phyloP scores from a whole-genome alignment of 1,284 basidiomycete genomes.

The Leccinum griseonigrum region DNA sequence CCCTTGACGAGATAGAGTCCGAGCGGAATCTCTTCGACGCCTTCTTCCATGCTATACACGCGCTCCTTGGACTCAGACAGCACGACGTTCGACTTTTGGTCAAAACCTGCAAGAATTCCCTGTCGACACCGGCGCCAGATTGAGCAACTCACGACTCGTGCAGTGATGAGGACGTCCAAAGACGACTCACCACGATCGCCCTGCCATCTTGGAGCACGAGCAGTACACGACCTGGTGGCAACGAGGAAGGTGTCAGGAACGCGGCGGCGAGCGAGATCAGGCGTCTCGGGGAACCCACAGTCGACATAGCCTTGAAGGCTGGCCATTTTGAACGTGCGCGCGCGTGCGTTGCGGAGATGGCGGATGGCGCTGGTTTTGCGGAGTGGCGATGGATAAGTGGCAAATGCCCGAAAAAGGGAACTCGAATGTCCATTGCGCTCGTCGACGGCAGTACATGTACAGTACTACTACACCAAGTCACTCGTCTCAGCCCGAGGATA shows the following conservation, averaged over 20 bases:
- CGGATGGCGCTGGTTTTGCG: neutral
- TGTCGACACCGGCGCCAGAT: constrained; percentile 30
- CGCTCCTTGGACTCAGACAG: constrained; percentile 89
- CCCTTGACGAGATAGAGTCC: constrained; percentile 97
- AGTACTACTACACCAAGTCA: too few relatives aligned
- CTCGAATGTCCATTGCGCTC: neutral
- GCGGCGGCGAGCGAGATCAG: constrained; percentile 6
- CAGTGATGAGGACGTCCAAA: neutral
- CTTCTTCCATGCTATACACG: constrained; percentile 85
- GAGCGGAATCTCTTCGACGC: constrained; percentile 93
- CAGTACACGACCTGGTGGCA: neutral
- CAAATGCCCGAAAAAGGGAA: neutral
- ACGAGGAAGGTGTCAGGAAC: neutral
- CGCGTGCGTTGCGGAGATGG: constrained; percentile 13
- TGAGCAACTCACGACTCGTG: neutral
- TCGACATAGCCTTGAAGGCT: constrained; percentile 86
- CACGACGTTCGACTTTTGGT: constrained; percentile 92
- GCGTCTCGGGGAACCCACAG: constrained; percentile 44
- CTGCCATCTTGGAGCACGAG: constrained; percentile 60
- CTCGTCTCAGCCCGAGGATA: neutral
- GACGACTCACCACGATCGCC: constrained; percentile 64
- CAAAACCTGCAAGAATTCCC: constrained; percentile 88
- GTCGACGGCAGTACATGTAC: too few relatives aligned
- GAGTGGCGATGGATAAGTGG: neutral
- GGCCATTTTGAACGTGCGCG: constrained; percentile 51